Percentiles rank a stretch among this genome's conserved stretches.
Conservation (phyloP, 2,329 filamentous ascomycete species). For the Hortaea werneckii region DNA sequence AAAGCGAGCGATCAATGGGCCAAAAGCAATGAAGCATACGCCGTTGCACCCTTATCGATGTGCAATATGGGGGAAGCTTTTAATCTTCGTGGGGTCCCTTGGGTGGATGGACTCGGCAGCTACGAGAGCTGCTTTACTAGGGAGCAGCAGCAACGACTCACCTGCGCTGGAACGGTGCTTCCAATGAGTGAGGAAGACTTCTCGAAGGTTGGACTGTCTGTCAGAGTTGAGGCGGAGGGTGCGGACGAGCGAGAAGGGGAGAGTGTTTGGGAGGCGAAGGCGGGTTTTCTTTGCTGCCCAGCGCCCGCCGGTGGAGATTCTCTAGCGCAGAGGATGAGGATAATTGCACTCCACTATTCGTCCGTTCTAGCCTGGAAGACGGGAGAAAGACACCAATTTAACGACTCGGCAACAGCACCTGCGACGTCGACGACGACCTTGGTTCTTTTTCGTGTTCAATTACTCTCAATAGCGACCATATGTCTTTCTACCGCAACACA, state of each 20-base stretch:
- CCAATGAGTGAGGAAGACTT: background rate
- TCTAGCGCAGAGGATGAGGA: conserved; percentile 5
- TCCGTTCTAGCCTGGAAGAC: background rate
- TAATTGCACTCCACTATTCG: background rate
- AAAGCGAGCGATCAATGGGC: background rate
- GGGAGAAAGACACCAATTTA: background rate
- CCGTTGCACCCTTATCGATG: background rate
- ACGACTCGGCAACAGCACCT: background rate
- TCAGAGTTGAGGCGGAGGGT: background rate
- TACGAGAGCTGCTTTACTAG: background rate
- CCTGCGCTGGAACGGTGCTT: background rate
- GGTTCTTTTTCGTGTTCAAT: background rate
- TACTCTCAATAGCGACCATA: background rate
- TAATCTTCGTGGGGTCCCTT: conserved; percentile 2
- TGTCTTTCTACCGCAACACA: background rate
- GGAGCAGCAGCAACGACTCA: background rate
- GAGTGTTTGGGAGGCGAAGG: background rate
- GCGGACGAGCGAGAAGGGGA: conserved; percentile 1
- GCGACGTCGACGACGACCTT: background rate
- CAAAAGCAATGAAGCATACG: conserved; percentile 1
- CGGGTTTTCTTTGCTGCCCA: conserved; percentile 4
- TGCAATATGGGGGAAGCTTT: background rate
- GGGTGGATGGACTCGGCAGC: background rate
- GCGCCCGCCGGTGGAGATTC: conserved; percentile 5
- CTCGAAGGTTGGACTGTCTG: background rate